Conservation (phyloP, 2,329 filamentous ascomycete species). For the Thielaviopsis populi region DNA sequence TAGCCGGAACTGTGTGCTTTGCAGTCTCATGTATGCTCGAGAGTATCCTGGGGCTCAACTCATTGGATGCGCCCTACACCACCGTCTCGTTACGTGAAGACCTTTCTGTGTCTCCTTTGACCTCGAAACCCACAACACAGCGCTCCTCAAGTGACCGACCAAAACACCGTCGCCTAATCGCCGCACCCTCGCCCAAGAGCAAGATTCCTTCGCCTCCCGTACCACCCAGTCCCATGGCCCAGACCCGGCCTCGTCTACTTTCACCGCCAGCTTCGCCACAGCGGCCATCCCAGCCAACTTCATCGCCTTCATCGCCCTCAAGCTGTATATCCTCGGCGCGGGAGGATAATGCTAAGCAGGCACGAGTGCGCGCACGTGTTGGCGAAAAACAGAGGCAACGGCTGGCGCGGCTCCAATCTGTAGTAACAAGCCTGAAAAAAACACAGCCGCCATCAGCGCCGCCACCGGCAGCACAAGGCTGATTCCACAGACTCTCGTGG, state of each 20-base stretch:
- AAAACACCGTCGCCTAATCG: not conserved
- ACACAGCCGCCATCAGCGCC: not conserved
- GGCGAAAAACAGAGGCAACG: slow-evolving; percentile 5
- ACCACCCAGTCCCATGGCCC: not conserved
- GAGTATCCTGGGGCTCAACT: not conserved
- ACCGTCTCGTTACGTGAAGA: not conserved
- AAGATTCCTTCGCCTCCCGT: not conserved
- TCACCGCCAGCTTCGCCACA: not conserved
- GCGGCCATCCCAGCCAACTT: not conserved
- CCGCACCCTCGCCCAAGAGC: not conserved
- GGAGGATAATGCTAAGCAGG: not conserved
- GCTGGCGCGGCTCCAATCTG: not conserved
- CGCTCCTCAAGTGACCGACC: not conserved
- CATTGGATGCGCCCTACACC: not conserved
- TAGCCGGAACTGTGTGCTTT: slow-evolving; percentile 10
- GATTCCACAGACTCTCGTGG: slow-evolving; percentile 3
- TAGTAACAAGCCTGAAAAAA: not conserved
- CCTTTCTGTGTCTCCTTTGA: not conserved
- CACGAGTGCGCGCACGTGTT: not conserved
- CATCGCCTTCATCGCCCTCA: not conserved
- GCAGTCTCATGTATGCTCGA: slow-evolving; percentile 2
- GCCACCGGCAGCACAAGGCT: not conserved
- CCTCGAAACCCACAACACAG: not conserved
- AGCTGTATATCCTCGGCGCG: not conserved
- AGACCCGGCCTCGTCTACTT: not conserved